phyloP scores from a whole-genome alignment of 805 yeast species.

The Saccharomycopsis lassenensis region DNA sequence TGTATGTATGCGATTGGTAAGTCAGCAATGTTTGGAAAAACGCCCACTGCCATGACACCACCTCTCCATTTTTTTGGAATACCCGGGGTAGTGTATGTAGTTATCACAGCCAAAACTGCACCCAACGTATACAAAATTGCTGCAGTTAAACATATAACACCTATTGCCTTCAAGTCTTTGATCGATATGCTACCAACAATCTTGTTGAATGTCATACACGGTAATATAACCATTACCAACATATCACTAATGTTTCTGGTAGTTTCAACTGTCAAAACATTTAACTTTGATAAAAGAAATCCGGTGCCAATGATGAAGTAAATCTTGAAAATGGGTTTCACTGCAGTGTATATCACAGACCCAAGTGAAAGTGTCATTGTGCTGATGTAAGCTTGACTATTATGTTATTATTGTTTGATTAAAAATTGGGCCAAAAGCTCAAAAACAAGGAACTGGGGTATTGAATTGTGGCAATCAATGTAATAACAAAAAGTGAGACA shows the following conservation, averaged over 20 bases:
- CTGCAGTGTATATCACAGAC: constrained; percentile 61
- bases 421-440: too few species aligned
- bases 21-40: constrained; percentile 72
- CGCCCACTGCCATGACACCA: constrained; percentile 60
- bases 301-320: constrained; percentile 64
- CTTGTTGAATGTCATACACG: constrained; percentile 66
- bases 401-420: too few species aligned
- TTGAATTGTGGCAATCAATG: background rate
- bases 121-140: constrained; percentile 36
- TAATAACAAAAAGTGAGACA: too few species aligned
- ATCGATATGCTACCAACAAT: constrained; percentile 57
- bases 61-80: constrained; percentile 70
- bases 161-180: constrained; percentile 58
- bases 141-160: constrained; percentile 46
- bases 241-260: constrained; percentile 61
- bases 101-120: constrained; percentile 29
- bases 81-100: constrained; percentile 38
- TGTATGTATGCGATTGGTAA: constrained; percentile 77
- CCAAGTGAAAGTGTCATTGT: constrained; percentile 32
- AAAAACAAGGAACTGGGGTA: too few species aligned
- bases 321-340: constrained; percentile 80
- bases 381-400: too few species aligned
- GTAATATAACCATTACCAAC: constrained; percentile 58
- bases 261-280: constrained; percentile 55
- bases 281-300: constrained; percentile 46